phyloP scores from a whole-genome alignment of 768 basidiomycete species.

The Russula griseocarnosa region DNA sequence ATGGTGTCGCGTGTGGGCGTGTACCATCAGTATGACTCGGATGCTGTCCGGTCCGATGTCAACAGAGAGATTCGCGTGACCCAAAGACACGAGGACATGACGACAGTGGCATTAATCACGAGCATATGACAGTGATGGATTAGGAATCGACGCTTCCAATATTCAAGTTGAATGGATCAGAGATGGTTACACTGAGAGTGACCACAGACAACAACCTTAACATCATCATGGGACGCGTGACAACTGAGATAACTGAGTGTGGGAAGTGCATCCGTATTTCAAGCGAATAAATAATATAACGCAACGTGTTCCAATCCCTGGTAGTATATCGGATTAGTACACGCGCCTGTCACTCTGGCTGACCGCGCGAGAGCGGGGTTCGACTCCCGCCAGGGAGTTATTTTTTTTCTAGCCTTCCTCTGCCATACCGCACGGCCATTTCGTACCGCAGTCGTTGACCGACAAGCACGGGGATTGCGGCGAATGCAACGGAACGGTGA shows the following conservation, averaged over 20 bases:
- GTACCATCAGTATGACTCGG: background rate
- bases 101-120: background rate
- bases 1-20: background rate
- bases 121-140: background rate
- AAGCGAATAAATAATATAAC: background rate
- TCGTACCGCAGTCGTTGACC: no score
- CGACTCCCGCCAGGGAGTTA: slow-evolving; percentile 36
- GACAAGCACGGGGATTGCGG: no score
- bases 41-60: background rate
- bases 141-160: background rate
- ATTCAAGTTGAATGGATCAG: background rate
- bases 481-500: no score
- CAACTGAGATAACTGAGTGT: no score
- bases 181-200: background rate
- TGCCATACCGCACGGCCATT: no score
- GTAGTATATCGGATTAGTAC: slow-evolving; percentile 7
- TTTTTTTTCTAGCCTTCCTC: background rate
- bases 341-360: background rate
- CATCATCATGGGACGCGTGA: no score
- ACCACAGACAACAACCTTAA: no score
- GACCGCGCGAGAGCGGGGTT: slow-evolving; percentile 36
- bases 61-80: background rate
- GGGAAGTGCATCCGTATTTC: background rate
- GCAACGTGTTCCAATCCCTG: background rate
- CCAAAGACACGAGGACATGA: background rate